Evolutionary conservation across 129 eudicot genomes (phyloP), one percentile per base, ranked within the genome.

Genomic region (Ambrosia artemisiifolia): DNA sequence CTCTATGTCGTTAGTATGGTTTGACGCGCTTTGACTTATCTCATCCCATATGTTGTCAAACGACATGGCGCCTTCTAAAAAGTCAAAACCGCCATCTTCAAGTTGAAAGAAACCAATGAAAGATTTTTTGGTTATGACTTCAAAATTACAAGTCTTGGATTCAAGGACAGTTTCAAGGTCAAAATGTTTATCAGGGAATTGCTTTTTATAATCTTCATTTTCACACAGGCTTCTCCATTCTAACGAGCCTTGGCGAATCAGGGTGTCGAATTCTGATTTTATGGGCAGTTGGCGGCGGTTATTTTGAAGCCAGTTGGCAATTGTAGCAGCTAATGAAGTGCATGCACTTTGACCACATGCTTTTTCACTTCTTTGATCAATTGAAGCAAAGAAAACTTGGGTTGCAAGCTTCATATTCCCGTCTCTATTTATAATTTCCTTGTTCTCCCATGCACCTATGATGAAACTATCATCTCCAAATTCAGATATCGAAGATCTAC

Each of bases 301-400:
- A 19, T 72, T 71, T 46, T 81, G 89, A 74, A 87, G 66, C 87
- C 87, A 84, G 65, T 77, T 67, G 17, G 93, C 89, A 3, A 87
- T 84, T 1, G 77, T 87, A 59, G 87, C 85, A 7, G 79, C 87
- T 47, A 87, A 76, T n/a, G 83, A 64, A 6, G 93, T 84, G 80
- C 93, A 87, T 2, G 93, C 93, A 53, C 93, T 84, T 44, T 84
- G 85, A 19, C 93, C 93, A 0, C 82, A 85, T 13, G 89, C 93
- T 8, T 69, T 59, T 68, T 79, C 84, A 24, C 82, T 83, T 59
- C 86, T 81, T 66, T 86, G 92, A 72, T 86, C 92, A 44, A 86
- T 86, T 14, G 92, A 83, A 47, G 92, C 84, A 40, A 83, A 86
- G 78, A 86, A 86, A n/a, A 83, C 78, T 65, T 74, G 79, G 9